These are phyloP conservation scores for Rhizopogon roseolus DNA, from an alignment of 768 basidiomycete species.

Conservation along the genomic window DNA sequence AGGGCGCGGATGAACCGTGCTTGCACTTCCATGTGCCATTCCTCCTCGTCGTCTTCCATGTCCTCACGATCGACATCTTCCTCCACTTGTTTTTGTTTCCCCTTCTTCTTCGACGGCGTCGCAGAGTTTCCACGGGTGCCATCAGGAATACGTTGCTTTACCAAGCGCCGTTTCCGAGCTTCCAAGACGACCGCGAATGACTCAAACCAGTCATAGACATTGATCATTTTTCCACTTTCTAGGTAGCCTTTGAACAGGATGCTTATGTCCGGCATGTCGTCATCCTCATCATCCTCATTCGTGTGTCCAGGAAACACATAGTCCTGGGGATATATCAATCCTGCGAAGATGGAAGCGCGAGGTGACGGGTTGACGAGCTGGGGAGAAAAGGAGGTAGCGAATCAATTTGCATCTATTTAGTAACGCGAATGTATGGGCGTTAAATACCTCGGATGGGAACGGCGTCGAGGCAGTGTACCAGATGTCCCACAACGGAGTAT, in stretches of 20 bases:
- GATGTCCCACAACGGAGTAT: conserved; percentile 55
- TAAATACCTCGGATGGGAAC: conserved; percentile 60
- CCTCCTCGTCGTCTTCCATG: conserved; percentile 33
- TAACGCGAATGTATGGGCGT: conserved; percentile 4
- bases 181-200: conserved; percentile 68
- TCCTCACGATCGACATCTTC: conserved; percentile 23
- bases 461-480: conserved; percentile 68
- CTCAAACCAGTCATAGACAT: conserved; percentile 87
- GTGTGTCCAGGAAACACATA: conserved; percentile 23
- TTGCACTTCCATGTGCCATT: conserved; percentile 63
- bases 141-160: not conserved
- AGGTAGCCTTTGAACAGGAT: conserved; percentile 75
- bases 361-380: conserved; percentile 70
- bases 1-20: conserved; percentile 75
- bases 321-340: conserved; percentile 54
- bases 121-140: not conserved
- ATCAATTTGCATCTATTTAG: conserved; percentile 1
- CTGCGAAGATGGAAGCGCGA: conserved; percentile 55
- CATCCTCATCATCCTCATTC: conserved; percentile 8
- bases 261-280: conserved; percentile 63
- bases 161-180: conserved; percentile 35
- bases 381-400: not conserved
- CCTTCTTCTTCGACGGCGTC: conserved; percentile 21
- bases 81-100: conserved; percentile 24
- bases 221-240: conserved; percentile 78